Conservation (phyloP, 371 early-diverging fungal genomes). For the Mucor ambiguus region DNA sequence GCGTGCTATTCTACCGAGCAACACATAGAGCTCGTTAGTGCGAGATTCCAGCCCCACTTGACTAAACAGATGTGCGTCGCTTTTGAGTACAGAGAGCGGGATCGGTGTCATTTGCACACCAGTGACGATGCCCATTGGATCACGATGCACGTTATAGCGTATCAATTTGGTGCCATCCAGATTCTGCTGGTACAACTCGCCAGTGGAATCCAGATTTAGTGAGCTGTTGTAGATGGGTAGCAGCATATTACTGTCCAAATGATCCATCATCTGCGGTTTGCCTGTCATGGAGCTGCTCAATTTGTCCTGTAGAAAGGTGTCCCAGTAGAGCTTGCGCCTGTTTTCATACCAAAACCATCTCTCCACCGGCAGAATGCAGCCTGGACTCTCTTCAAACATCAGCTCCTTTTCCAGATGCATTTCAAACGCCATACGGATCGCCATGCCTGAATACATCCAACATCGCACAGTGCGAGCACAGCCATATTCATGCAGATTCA, state of each 20-base stretch:
- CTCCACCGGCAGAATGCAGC: slow-evolving; percentile 18
- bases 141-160: background rate
- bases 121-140: background rate
- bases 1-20: slow-evolving; percentile 44
- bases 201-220: background rate
- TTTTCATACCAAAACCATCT: slow-evolving; percentile 55
- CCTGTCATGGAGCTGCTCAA: slow-evolving; percentile 53
- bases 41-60: slow-evolving; percentile 11
- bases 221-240: slow-evolving; percentile 53
- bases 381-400: slow-evolving; percentile 22
- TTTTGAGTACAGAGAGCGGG: background rate
- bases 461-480: slow-evolving; percentile 48
- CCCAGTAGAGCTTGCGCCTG: slow-evolving; percentile 57
- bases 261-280: slow-evolving; percentile 56
- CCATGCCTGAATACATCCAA: slow-evolving; percentile 69
- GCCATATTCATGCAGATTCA: slow-evolving; percentile 52
- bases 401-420: slow-evolving; percentile 55
- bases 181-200: slow-evolving; percentile 14
- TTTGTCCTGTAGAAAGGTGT: slow-evolving; percentile 47
- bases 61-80: background rate
- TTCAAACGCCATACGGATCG: slow-evolving; percentile 59
- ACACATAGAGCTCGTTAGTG: slow-evolving; percentile 11
- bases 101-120: slow-evolving; percentile 4
- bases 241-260: slow-evolving; percentile 56
- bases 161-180: background rate